A percentile compares a stretch with the other conserved stretches of the same genome.
Conservation (phyloP, 345 rosid genomes). For the Melaleuca alternifolia region DNA sequence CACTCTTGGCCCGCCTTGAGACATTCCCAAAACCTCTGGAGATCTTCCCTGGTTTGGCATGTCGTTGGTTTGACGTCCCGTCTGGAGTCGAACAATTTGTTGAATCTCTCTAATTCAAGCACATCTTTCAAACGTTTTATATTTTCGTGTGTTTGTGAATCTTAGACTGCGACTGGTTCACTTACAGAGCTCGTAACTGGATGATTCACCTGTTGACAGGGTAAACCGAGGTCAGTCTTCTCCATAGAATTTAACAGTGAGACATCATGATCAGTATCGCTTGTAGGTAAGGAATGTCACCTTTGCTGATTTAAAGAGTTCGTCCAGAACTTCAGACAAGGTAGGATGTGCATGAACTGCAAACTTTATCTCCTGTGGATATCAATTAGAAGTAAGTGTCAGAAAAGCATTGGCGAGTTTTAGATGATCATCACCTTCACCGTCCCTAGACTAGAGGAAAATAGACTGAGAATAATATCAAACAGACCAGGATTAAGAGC, state of each 20-base stretch:
- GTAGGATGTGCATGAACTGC: slow-evolving; percentile 99
- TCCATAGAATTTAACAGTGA: background rate
- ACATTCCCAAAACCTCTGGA: background rate
- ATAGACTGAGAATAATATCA: background rate
- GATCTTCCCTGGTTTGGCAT: background rate
- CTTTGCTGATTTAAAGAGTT: slow-evolving; percentile 92
- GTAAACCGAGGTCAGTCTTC: background rate
- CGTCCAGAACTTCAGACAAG: slow-evolving; percentile 93
- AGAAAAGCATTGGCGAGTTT: background rate
- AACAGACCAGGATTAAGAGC: background rate
- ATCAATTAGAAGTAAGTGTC: background rate
- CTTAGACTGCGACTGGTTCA: slow-evolving; percentile 57
- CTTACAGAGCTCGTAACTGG: slow-evolving; percentile 35
- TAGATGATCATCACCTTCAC: background rate
- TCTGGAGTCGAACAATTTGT: background rate
- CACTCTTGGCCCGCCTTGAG: background rate
- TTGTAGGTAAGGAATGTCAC: slow-evolving; percentile 24
- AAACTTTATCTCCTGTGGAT: slow-evolving; percentile 67
- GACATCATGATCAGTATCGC: background rate
- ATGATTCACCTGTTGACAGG: slow-evolving; percentile 34
- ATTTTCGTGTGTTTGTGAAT: slow-evolving; percentile 1
- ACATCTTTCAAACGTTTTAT: slow-evolving; percentile 33
- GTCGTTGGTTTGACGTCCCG: slow-evolving; percentile 3
- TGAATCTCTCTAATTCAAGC: slow-evolving; percentile 26
- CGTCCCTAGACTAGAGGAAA: background rate